Evolutionary conservation across 495 filamentous ascomycete genomes (phyloP).

Genomic region (Thermochaetoides thermophila): DNA sequence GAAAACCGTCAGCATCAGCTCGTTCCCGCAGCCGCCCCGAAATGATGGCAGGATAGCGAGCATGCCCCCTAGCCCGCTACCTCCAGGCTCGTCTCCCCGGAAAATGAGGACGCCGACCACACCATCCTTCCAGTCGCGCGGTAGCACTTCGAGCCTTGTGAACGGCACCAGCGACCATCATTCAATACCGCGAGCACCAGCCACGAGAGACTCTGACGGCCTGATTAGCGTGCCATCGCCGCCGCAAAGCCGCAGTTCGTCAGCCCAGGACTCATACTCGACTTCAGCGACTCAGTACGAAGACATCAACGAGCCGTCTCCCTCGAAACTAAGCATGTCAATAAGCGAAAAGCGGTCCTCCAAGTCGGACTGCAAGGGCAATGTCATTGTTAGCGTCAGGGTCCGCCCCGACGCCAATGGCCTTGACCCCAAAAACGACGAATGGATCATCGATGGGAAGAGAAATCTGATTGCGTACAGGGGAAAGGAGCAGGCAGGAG

Average conservation of each 20-base stretch:
- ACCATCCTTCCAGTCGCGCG: constrained; percentile 25
- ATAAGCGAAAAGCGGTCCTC: constrained; percentile 30
- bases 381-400: constrained; percentile 89
- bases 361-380: constrained; percentile 64
- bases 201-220: constrained; percentile 51
- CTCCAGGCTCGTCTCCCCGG: constrained; percentile 27
- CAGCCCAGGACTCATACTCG: constrained; percentile 77
- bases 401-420: constrained; percentile 66
- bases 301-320: constrained; percentile 41
- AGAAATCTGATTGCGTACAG: constrained; percentile 65
- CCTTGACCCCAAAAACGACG: constrained; percentile 45
- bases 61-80: constrained; percentile 45
- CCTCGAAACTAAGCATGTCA: constrained; percentile 23
- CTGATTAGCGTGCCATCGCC: constrained; percentile 59
- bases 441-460: constrained; percentile 87
- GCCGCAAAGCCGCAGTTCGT: constrained; percentile 78
- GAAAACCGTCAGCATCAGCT: constrained; percentile 77
- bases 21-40: constrained; percentile 81
- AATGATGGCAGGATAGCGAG: constrained; percentile 37
- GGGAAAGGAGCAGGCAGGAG: constrained; percentile 82
- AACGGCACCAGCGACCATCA: constrained; percentile 66
- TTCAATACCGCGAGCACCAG: constrained; percentile 43
- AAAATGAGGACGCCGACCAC: constrained; percentile 28
- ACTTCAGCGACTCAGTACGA: constrained; percentile 83
- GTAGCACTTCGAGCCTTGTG: constrained; percentile 55